Percentiles rank a stretch among this genome's conserved stretches.
These are phyloP conservation scores for Prunus persica DNA, from an alignment of 306 rosid genomes.

Conservation along the genomic window DNA sequence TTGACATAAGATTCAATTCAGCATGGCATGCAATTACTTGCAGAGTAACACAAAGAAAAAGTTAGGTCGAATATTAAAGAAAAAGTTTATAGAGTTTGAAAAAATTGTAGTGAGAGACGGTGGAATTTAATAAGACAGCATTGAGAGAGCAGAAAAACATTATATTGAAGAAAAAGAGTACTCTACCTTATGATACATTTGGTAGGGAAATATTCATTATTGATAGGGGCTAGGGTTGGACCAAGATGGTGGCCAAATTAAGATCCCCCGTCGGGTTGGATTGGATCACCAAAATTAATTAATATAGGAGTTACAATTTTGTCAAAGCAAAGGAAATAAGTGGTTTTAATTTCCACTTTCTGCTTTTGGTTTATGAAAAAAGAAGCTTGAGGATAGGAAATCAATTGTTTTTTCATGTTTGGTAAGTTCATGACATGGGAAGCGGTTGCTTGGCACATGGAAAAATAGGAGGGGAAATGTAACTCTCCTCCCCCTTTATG, in stretches of 20 bases:
- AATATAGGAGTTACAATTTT: neutral
- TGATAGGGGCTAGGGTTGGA: neutral
- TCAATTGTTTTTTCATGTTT: too few relatives aligned
- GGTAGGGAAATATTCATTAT: neutral
- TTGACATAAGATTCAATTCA: neutral
- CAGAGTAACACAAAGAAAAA: neutral
- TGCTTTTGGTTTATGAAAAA: too few relatives aligned
- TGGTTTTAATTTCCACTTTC: neutral
- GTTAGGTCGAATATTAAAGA: slow-evolving; percentile 2
- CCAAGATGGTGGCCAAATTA: neutral
- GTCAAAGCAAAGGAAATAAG: neutral
- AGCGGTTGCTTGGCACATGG: too few relatives aligned
- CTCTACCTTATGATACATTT: too few relatives aligned
- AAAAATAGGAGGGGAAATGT: too few relatives aligned
- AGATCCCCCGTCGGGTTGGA: neutral
- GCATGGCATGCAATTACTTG: neutral
- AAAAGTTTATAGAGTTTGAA: neutral
- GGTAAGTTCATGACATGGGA: too few relatives aligned
- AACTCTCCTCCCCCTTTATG: too few relatives aligned
- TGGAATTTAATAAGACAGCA: slow-evolving; percentile 1
- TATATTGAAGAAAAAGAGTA: neutral
- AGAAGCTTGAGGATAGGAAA: too few relatives aligned
- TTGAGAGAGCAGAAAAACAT: slow-evolving; percentile 1
- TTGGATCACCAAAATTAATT: neutral
- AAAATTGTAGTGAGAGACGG: neutral